Evolutionary conservation across 768 basidiomycete genomes (phyloP).

Genomic region (Leccinellum luteum): DNA sequence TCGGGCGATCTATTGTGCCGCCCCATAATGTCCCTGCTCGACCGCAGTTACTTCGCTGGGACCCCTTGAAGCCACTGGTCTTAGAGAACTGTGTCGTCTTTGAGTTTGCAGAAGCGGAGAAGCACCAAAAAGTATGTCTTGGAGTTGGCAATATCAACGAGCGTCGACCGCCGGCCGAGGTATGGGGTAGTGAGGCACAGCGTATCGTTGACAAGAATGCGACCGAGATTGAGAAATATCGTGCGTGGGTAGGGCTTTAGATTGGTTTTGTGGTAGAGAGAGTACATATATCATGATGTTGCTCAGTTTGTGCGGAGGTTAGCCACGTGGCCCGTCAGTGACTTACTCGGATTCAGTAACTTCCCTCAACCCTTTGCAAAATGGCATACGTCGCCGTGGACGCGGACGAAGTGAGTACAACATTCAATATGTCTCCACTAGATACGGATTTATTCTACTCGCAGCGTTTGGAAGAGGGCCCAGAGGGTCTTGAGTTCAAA

Average conservation of each 20-base stretch:
- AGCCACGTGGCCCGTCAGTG: slow-evolving; percentile 5
- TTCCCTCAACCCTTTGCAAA: not conserved
- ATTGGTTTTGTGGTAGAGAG: no score
- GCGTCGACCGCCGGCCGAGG: slow-evolving; percentile 41
- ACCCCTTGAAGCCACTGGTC: slow-evolving; percentile 56
- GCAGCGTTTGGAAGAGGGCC: slow-evolving; percentile 62
- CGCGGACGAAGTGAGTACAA: slow-evolving; percentile 58
- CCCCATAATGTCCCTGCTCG: slow-evolving; percentile 72
- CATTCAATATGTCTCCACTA: not conserved
- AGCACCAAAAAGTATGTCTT: slow-evolving; percentile 52
- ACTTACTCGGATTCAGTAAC: not conserved
- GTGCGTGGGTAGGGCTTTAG: slow-evolving; percentile 47
- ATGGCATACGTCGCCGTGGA: slow-evolving; percentile 78
- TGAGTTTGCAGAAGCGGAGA: slow-evolving; percentile 70
- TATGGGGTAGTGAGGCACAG: slow-evolving; percentile 71
- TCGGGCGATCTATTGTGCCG: slow-evolving; percentile 74
- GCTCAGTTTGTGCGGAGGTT: not conserved
- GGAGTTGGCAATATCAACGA: slow-evolving; percentile 8
- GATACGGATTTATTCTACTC: slow-evolving; percentile 1
- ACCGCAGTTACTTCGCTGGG: slow-evolving; percentile 83
- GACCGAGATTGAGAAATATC: slow-evolving; percentile 55
- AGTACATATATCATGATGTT: no score
- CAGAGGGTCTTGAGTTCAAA: slow-evolving; percentile 71
- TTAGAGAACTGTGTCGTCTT: slow-evolving; percentile 87
- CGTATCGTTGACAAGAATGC: slow-evolving; percentile 55